Base-by-base conservation (phyloP, 331 rosid species). In the Arachis monticola region DNA sequence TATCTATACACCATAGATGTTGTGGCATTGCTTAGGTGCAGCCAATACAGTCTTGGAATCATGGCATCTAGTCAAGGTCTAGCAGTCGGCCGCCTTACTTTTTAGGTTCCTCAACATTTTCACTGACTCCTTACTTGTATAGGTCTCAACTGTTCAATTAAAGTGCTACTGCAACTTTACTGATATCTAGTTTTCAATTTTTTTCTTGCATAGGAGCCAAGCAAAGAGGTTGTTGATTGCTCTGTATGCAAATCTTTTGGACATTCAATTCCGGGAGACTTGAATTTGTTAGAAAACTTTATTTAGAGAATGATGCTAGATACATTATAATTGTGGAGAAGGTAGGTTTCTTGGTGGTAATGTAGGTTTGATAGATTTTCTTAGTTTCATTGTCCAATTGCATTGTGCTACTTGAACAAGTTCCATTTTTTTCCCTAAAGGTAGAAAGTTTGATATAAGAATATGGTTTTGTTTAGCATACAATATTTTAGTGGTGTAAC, bases 31-130 rank as follows among this genome's bases (percentile, higher is more conserved):
- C 96, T 92, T 78, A 87, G 88, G 52, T 94, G 97, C 84, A 92
- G 97, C 83, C 87, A 97, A 35, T 90, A 71, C 84, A 92, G 97
- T 79, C 97, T 95, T 64, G 97, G 99, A 84, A 85, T 95, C 81
- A 90, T 95, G 97, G 97, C 99, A 8, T 95, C 97, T 42, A 86
- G 97, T 81, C 80, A 92, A 70, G 97, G 99, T 81, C 92, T 92
- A 58, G 63, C 92, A 7, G 89, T 90, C 5, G 97, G 99, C 65
- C 96, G 97, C 69, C 72, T 92, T 73, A 72, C 79, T 77, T 79
- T 90, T 80, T 88, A 88, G 92, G 97, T 86, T 70, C n/a, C 35
- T 55, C 40, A 7, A 48, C 55, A 38, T 56, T 55, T 22, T 2
- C 60, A 13, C 31, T 27, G 7, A 55, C 60, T 55, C 8, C 60